Conservation (phyloP, 2,329 filamentous ascomycete genomes). For the Ilyonectria mors-panacis region DNA sequence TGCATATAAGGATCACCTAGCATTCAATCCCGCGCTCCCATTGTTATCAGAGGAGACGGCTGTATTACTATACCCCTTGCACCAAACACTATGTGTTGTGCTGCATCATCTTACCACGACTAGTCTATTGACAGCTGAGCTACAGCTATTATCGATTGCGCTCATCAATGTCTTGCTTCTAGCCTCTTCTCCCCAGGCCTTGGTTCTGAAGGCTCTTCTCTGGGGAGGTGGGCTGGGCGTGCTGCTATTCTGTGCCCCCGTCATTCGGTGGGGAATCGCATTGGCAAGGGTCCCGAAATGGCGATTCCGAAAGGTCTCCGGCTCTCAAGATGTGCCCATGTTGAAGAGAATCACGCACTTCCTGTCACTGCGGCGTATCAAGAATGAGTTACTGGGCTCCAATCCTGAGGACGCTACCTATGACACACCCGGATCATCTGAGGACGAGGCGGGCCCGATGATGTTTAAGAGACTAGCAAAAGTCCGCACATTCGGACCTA, state of each 20-base stretch:
- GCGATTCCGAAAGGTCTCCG: conserved; percentile 79
- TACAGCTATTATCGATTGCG: conserved; percentile 87
- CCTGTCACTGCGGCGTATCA: conserved; percentile 65
- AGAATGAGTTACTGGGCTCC: conserved; percentile 54
- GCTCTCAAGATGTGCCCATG: conserved; percentile 52
- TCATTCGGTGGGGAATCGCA: conserved; percentile 87
- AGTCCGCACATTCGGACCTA: conserved; percentile 52
- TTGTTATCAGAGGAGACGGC: conserved; percentile 70
- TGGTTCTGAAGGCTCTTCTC: conserved; percentile 87
- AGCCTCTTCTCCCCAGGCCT: conserved; percentile 83
- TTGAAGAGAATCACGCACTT: conserved; percentile 59
- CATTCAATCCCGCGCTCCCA: conserved; percentile 53
- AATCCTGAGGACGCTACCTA: conserved; percentile 51
- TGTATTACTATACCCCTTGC: conserved; percentile 83
- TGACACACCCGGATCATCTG: conserved; percentile 51
- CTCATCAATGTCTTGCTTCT: conserved; percentile 87
- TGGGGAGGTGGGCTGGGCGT: conserved; percentile 87
- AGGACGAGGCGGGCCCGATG: conserved; percentile 48
- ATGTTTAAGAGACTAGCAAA: conserved; percentile 38
- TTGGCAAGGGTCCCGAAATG: conserved; percentile 92
- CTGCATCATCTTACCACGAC: conserved; percentile 89
- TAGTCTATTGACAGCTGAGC: conserved; percentile 87
- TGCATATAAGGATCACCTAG: conserved; percentile 30
- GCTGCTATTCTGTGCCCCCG: conserved; percentile 79
- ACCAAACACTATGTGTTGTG: conserved; percentile 81